Conservation (phyloP, 495 filamentous ascomycete species). For the Evansstolkia leycettana region DNA sequence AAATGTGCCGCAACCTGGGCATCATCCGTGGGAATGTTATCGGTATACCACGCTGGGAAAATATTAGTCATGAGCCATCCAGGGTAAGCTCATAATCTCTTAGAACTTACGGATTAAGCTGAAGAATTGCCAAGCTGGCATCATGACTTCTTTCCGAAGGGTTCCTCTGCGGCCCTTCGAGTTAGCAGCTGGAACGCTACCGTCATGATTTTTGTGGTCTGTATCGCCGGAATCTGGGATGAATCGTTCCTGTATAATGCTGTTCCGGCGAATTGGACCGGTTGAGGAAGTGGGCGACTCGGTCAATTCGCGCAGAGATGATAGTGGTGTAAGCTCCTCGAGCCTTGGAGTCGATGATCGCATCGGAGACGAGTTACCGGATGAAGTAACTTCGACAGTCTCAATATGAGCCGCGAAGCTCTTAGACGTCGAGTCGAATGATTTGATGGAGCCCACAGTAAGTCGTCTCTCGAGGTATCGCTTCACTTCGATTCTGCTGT, state of each 20-base stretch:
- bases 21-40: conserved; percentile 58
- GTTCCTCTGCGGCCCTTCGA: conserved; percentile 28
- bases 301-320: conserved; percentile 16
- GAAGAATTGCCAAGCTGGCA: conserved; percentile 98
- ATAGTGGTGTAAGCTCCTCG: conserved; percentile 18
- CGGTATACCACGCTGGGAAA: conserved; percentile 45
- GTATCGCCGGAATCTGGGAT: conserved; percentile 30
- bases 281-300: conserved; percentile 10
- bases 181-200: conserved; percentile 3
- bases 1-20: conserved; percentile 64
- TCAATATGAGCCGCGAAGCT: conserved; percentile 43
- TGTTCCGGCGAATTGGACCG: conserved; percentile 34
- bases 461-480: conserved; percentile 57
- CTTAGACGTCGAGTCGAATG: conserved; percentile 40
- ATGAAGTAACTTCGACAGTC: conserved; percentile 39
- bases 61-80: conserved; percentile 20
- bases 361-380: conserved; percentile 28
- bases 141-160: conserved; percentile 72
- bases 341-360: conserved; percentile 19
- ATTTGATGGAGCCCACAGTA: conserved; percentile 40
- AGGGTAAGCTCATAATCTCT: not conserved
- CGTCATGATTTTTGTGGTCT: conserved; percentile 20
- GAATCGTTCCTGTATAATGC: conserved; percentile 51
- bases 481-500: conserved; percentile 83
- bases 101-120: conserved; percentile 59